phyloP scores from a whole-genome alignment of 1,284 basidiomycete species.

The Microbotryum scabiosae region DNA sequence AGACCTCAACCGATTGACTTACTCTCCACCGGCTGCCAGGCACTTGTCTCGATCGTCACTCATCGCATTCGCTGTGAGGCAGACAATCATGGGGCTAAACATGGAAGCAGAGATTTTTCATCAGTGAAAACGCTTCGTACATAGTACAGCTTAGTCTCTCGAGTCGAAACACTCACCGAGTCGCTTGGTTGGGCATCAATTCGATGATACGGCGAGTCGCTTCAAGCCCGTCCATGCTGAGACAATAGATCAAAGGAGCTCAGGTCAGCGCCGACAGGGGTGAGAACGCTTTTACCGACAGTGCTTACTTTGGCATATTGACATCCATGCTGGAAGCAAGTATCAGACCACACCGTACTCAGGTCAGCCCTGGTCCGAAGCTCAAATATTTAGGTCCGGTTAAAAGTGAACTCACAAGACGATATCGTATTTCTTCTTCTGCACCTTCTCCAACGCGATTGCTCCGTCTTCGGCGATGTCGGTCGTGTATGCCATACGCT shows the following conservation, averaged over 20 bases:
- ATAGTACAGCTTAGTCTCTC: neutral
- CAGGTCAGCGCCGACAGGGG: too few species aligned
- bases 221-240: slow-evolving; percentile 16
- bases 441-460: slow-evolving; percentile 23
- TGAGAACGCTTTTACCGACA: too few species aligned
- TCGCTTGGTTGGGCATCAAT: slow-evolving; percentile 11
- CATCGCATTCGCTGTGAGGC: slow-evolving; percentile 29
- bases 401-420: slow-evolving; percentile 8
- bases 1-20: neutral
- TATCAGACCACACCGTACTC: neutral
- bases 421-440: slow-evolving; percentile 27
- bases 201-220: slow-evolving; percentile 17
- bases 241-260: too few species aligned
- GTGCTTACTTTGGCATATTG: slow-evolving; percentile 21
- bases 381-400: too few species aligned
- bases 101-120: neutral
- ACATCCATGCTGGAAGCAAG: slow-evolving; percentile 19
- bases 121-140: neutral
- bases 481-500: slow-evolving; percentile 20
- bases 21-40: slow-evolving; percentile 22
- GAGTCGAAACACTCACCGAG: neutral
- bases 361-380: too few species aligned
- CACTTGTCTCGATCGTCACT: slow-evolving; percentile 18
- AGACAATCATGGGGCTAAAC: slow-evolving; percentile 19
- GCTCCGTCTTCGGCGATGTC: slow-evolving; percentile 23